phyloP scores from a whole-genome alignment of 805 yeast species.

The Yamadazyma olivae region DNA sequence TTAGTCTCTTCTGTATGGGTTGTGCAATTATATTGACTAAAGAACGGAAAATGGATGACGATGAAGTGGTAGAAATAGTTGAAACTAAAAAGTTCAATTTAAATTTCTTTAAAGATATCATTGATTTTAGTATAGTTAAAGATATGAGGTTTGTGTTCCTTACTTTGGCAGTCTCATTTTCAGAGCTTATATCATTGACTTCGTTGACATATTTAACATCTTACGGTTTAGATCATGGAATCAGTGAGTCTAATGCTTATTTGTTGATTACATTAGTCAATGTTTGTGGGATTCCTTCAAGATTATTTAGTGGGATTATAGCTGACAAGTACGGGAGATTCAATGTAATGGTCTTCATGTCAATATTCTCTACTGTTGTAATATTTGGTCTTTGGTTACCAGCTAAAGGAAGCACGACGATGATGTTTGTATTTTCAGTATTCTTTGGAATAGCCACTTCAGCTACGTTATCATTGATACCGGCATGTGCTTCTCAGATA shows the following conservation, averaged over 20 bases:
- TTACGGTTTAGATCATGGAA: conserved; percentile 23
- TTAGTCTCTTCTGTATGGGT: conserved; percentile 17
- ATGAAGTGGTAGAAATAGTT: not conserved
- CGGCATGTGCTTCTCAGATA: conserved; percentile 58
- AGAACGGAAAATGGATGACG: conserved; percentile 14
- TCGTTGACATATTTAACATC: conserved; percentile 26
- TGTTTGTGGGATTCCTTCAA: conserved; percentile 25
- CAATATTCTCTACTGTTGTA: conserved; percentile 19
- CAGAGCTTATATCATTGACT: conserved; percentile 52
- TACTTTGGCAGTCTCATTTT: conserved; percentile 21
- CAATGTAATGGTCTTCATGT: conserved; percentile 22
- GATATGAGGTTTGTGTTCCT: conserved; percentile 19
- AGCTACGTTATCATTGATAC: conserved; percentile 54
- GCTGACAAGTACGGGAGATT: conserved; percentile 28
- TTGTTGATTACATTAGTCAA: conserved; percentile 25
- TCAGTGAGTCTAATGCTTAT: conserved; percentile 17
- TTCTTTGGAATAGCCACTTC: conserved; percentile 57
- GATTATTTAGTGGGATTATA: conserved; percentile 22
- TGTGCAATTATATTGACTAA: conserved; percentile 16
- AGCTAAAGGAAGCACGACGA: conserved; percentile 30
- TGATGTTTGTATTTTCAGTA: conserved; percentile 43
- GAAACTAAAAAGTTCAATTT: not conserved
- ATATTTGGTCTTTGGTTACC: conserved; percentile 26
- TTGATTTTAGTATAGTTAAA: conserved; percentile 21
- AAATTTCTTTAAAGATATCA: conserved; percentile 19